Evolutionary conservation across 768 basidiomycete genomes (phyloP), one percentile per base, ranked within the genome.

Genomic region (Neoboletus subvelutipes): DNA sequence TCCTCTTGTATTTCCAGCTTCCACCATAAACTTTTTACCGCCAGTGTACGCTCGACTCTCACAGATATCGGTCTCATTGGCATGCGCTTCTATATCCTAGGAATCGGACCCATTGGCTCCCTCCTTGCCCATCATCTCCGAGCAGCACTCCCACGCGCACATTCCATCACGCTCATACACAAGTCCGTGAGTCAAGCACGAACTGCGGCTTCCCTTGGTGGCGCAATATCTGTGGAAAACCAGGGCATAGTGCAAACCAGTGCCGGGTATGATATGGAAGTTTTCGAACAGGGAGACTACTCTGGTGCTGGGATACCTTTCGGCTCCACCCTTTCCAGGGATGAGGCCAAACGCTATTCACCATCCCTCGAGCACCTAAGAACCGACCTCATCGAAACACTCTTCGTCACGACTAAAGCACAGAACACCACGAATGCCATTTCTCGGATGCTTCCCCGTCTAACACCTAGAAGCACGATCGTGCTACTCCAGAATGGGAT

Each of bases 401-500:
- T 99, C 53, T 77, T 98, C 70, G 80, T 98, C 58, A 83, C 91
- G 41, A 83, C 90, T 52, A 96, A 95, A 70, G 88, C 92, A 1
- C 79, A 85, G 17, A 76, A 80, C 10, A 89, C 88, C 5, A 50
- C 86, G 4, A 66, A 70, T 3, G 84, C 88, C 5, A 62, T 99
- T 36, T 70, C 72, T 18, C 66, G 71, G 0, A 80, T 98, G 54
- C 72, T 80, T 18, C 83, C 82, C 13, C 83, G 93, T 18, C 73
- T 98, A 20, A 77, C 80, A 5, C 68, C 79, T 0, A 71, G 80
- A 49, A 89, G 87, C 43, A 96, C 94, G 36, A 85, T 98, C 61
- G 90, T 96, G 3, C 81, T 99, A n/a, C 73, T 98, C 52, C 92
- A 96, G 67, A 96, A 96, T 68, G 96, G 96, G 26, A 90, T 97